Conservation (phyloP, 371 early-diverging fungal genomes). For the Conidiobolus coronatus region DNA sequence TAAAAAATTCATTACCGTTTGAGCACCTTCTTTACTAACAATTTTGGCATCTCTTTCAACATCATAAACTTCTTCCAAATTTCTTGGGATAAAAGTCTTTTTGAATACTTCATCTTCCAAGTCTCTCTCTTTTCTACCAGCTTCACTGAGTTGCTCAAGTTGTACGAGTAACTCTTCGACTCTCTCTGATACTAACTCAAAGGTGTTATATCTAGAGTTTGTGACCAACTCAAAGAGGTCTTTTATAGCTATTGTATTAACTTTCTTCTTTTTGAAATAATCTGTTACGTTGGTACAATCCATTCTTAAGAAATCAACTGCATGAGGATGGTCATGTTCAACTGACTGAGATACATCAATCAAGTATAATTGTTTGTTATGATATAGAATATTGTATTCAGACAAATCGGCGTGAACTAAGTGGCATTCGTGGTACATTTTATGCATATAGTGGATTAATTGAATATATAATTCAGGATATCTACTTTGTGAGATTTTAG, state of each 20-base stretch:
- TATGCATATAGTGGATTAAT: slow-evolving; percentile 69
- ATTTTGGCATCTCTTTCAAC: slow-evolving; percentile 61
- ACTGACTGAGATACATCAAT: slow-evolving; percentile 99
- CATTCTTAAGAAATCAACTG: slow-evolving; percentile 89
- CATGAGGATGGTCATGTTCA: slow-evolving; percentile 98
- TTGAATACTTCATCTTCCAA: slow-evolving; percentile 76
- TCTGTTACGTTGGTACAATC: slow-evolving; percentile 92
- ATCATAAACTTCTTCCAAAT: slow-evolving; percentile 75
- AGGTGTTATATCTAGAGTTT: slow-evolving; percentile 25
- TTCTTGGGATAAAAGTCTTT: slow-evolving; percentile 78
- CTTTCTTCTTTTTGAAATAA: slow-evolving; percentile 72
- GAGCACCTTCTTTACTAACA: slow-evolving; percentile 43
- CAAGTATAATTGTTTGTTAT: slow-evolving; percentile 58
- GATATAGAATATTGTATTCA: slow-evolving; percentile 97
- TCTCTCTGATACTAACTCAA: slow-evolving; percentile 18
- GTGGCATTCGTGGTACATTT: slow-evolving; percentile 84
- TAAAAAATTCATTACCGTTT: slow-evolving; percentile 18
- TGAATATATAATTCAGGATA: slow-evolving; percentile 71
- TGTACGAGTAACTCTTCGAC: slow-evolving; percentile 11
- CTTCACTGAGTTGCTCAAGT: not conserved
- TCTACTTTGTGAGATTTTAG: slow-evolving; percentile 38
- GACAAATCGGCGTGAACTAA: slow-evolving; percentile 98
- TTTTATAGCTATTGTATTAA: slow-evolving; percentile 54
- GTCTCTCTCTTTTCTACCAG: slow-evolving; percentile 14
- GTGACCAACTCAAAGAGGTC: slow-evolving; percentile 83